A percentile compares a stretch with the other conserved stretches of the same genome.
phyloP scores from a whole-genome alignment of 2,329 filamentous ascomycete species.

The Zymoseptoria tritici region DNA sequence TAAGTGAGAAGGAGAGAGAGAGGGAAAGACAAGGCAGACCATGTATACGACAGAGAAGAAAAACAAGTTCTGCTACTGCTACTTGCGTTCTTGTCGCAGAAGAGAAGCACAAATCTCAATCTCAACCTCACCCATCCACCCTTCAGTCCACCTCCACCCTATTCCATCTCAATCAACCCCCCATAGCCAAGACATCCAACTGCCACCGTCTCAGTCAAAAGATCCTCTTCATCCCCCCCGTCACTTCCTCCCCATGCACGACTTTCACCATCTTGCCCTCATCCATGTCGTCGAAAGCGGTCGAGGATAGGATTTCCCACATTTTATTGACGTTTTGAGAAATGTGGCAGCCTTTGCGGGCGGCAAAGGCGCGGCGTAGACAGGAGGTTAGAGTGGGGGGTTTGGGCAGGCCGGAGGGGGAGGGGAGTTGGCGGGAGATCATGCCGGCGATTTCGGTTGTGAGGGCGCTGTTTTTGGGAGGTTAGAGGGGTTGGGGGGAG shows the following conservation, averaged over 20 bases:
- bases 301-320: constrained; percentile 26
- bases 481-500: not conserved
- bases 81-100: too few relatives aligned
- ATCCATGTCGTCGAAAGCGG: constrained; percentile 21
- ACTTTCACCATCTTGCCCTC: constrained; percentile 18
- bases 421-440: constrained; percentile 19
- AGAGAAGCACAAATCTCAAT: too few relatives aligned
- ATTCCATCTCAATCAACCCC: too few relatives aligned
- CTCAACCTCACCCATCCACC: too few relatives aligned
- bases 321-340: constrained; percentile 19
- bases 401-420: constrained; percentile 14
- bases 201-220: constrained; percentile 6
- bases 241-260: constrained; percentile 9
- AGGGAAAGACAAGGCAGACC: not conserved
- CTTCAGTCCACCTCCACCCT: too few relatives aligned
- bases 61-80: too few relatives aligned
- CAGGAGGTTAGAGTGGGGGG: constrained; percentile 24
- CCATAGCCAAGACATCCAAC: not conserved
- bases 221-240: constrained; percentile 13
- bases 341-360: constrained; percentile 13
- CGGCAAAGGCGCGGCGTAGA: constrained; percentile 24
- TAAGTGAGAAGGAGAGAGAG: not conserved
- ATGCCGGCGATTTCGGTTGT: constrained; percentile 20
- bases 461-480: constrained; percentile 13
- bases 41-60: not conserved